These are phyloP conservation scores for Sanguinoderma infundibulare DNA, from an alignment of 1,284 basidiomycete genomes.

Conservation along the genomic window DNA sequence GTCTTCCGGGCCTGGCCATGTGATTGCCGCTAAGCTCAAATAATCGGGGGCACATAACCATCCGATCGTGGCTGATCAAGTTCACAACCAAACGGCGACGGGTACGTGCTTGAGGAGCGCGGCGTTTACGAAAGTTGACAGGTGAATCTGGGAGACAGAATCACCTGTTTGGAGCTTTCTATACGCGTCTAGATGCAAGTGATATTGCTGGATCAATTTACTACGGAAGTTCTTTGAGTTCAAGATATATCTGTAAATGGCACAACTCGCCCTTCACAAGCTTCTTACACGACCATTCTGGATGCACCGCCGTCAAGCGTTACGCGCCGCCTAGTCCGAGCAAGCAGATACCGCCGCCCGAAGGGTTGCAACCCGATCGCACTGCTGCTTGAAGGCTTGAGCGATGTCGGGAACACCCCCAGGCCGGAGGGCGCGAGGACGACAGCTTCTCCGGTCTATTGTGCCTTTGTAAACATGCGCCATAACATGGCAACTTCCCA, in stretches of 20 bases:
- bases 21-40: too few relatives aligned
- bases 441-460: slow-evolving; percentile 68
- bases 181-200: too few relatives aligned
- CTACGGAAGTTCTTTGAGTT: too few relatives aligned
- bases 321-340: slow-evolving; percentile 62
- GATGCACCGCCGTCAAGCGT: slow-evolving; percentile 70
- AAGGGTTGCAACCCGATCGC: slow-evolving; percentile 36
- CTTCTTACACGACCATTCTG: background rate
- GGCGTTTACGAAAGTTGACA: too few relatives aligned
- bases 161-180: too few relatives aligned
- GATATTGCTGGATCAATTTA: too few relatives aligned
- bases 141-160: too few relatives aligned
- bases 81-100: too few relatives aligned
- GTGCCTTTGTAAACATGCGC: background rate
- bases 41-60: too few relatives aligned
- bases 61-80: too few relatives aligned
- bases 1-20: too few relatives aligned
- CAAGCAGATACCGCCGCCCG: slow-evolving; percentile 58
- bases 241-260: background rate
- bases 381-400: background rate
- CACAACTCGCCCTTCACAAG: background rate
- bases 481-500: background rate
- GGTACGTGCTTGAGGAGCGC: too few relatives aligned
- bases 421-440: slow-evolving; percentile 66
- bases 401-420: slow-evolving; percentile 36